phyloP scores from a whole-genome alignment of 2,329 filamentous ascomycete genomes.

The Curvularia lunata region DNA sequence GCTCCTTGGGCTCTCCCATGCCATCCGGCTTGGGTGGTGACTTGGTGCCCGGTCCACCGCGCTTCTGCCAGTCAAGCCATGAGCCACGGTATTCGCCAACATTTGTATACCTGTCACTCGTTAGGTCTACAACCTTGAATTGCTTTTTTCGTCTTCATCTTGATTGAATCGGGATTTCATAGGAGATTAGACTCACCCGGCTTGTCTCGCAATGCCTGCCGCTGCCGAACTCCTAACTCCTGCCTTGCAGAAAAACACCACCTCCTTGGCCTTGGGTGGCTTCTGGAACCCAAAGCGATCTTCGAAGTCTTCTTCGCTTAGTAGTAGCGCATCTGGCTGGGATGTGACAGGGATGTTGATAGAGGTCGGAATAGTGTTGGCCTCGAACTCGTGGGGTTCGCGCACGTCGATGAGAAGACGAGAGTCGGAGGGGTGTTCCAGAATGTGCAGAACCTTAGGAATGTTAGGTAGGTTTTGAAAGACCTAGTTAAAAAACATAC shows the following conservation, averaged over 20 bases:
- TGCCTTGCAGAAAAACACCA: slow-evolving; percentile 88
- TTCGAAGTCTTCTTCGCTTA: slow-evolving; percentile 78
- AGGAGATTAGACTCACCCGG: slow-evolving; percentile 66
- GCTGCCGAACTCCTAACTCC: slow-evolving; percentile 83
- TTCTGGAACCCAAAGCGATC: slow-evolving; percentile 74
- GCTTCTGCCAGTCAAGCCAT: slow-evolving; percentile 82
- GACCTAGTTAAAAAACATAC: no score
- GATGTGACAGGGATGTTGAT: slow-evolving; percentile 82
- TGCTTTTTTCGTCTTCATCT: neutral
- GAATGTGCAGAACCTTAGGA: slow-evolving; percentile 45
- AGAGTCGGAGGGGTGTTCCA: slow-evolving; percentile 34
- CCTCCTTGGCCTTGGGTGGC: slow-evolving; percentile 31
- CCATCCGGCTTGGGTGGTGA: slow-evolving; percentile 26
- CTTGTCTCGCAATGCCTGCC: slow-evolving; percentile 75
- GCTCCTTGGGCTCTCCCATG: slow-evolving; percentile 24
- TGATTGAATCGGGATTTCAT: neutral
- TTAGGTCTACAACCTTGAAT: neutral
- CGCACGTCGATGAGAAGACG: slow-evolving; percentile 65
- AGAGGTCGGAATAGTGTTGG: slow-evolving; percentile 75
- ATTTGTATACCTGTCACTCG: slow-evolving; percentile 60
- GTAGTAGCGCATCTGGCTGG: slow-evolving; percentile 78
- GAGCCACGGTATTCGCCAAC: slow-evolving; percentile 77
- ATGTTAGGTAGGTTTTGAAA: no score
- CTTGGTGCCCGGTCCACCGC: slow-evolving; percentile 63
- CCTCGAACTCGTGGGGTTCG: slow-evolving; percentile 70